These are phyloP conservation scores for Alternaria triticina DNA, from an alignment of 2,329 filamentous ascomycete species.

Conservation along the genomic window DNA sequence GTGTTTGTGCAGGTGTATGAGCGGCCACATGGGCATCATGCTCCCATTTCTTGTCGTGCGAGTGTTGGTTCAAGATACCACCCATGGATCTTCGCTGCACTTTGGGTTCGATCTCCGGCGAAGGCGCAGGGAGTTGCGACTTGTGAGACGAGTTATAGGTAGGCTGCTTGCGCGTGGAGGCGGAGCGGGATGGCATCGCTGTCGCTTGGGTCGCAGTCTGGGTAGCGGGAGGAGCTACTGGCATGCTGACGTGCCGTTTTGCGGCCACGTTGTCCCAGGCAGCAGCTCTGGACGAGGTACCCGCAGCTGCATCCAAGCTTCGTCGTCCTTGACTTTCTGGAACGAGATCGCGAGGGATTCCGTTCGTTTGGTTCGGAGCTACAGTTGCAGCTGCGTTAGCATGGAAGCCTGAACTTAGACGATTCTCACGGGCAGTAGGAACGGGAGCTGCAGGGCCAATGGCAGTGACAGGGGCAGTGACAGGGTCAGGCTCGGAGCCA, in stretches of 20 bases:
- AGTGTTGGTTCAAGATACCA: constrained; percentile 42
- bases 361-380: constrained; percentile 14
- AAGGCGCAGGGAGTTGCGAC: constrained; percentile 37
- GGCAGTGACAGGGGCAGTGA: not conserved
- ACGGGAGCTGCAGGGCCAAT: not conserved
- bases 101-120: constrained; percentile 24
- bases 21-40: constrained; percentile 38
- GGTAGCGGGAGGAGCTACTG: constrained; percentile 23
- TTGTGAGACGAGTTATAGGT: constrained; percentile 45
- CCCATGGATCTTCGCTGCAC: constrained; percentile 39
- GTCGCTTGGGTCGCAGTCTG: constrained; percentile 21
- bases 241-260: constrained; percentile 39
- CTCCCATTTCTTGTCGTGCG: constrained; percentile 33
- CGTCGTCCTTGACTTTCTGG: constrained; percentile 22
- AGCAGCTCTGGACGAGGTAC: constrained; percentile 17
- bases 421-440: constrained; percentile 18
- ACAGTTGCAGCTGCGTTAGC: constrained; percentile 26
- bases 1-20: constrained; percentile 30
- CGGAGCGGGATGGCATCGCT: constrained; percentile 29
- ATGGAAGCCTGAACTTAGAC: constrained; percentile 33
- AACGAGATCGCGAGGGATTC: constrained; percentile 13
- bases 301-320: constrained; percentile 21
- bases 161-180: constrained; percentile 31
- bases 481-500: constrained; percentile 22
- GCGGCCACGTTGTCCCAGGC: constrained; percentile 32